Evolutionary conservation across 176 grass and related monocot species (phyloP).

Genomic region (Cocos nucifera): DNA sequence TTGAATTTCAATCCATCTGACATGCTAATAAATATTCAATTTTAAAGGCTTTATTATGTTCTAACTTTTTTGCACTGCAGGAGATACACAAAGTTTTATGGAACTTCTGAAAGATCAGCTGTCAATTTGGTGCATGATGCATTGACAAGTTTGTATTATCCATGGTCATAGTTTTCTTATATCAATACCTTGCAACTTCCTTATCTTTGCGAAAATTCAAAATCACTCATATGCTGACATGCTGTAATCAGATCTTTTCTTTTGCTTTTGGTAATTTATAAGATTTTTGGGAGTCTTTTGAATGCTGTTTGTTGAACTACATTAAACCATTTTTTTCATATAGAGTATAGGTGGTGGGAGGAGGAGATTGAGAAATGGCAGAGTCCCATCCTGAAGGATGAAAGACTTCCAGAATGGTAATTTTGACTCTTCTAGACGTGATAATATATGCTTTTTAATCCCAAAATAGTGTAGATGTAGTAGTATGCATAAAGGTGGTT

Average conservation of each 20-base stretch:
- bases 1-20: too few relatives aligned
- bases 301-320: neutral
- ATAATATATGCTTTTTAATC: too few relatives aligned
- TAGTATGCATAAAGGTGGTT: too few relatives aligned
- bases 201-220: too few relatives aligned
- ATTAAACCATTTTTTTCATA: constrained; percentile 16
- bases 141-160: constrained; percentile 76
- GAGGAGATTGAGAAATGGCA: constrained; percentile 94
- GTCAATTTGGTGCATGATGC: constrained; percentile 84
- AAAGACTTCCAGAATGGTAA: constrained; percentile 87
- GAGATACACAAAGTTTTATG: constrained; percentile 98
- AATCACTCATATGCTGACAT: too few relatives aligned
- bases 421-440: neutral
- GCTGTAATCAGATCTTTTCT: too few relatives aligned
- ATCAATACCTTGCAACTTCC: too few relatives aligned
- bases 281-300: too few relatives aligned
- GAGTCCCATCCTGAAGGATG: constrained; percentile 59
- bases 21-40: neutral
- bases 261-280: too few relatives aligned
- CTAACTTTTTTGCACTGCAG: constrained; percentile 34
- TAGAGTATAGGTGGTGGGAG: constrained; percentile 93
- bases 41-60: constrained; percentile 15
- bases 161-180: neutral
- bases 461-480: too few relatives aligned
- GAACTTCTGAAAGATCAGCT: constrained; percentile 77